Conservation (phyloP, 1,284 basidiomycete genomes). For the Ceratobasidium sp. region DNA sequence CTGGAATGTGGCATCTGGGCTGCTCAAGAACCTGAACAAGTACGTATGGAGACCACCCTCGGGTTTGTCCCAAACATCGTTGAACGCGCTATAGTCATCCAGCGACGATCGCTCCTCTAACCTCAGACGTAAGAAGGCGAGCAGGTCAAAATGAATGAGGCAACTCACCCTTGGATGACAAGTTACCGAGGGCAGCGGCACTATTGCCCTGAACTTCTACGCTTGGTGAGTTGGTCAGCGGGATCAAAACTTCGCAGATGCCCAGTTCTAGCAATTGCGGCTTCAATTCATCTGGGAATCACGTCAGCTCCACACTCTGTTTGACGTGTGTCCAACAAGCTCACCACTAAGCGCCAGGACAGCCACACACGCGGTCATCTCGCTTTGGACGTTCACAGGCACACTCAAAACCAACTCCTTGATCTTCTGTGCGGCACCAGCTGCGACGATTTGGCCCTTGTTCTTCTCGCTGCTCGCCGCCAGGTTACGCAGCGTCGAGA, state of each 20-base stretch:
- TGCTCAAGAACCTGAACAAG: slow-evolving; percentile 93
- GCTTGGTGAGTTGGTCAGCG: slow-evolving; percentile 93
- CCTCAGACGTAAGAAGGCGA: background rate
- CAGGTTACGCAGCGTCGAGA: slow-evolving; percentile 95
- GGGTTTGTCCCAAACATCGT: slow-evolving; percentile 97
- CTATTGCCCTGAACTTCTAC: slow-evolving; percentile 99
- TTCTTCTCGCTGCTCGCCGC: slow-evolving; percentile 98
- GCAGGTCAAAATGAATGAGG: slow-evolving; percentile 24
- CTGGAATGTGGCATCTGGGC: slow-evolving; percentile 98
- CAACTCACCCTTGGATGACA: slow-evolving; percentile 88
- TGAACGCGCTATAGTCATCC: slow-evolving; percentile 98
- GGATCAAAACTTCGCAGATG: slow-evolving; percentile 97
- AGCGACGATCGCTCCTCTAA: slow-evolving; percentile 78
- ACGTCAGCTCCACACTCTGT: slow-evolving; percentile 11
- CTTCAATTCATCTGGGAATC: slow-evolving; percentile 85
- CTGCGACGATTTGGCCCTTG: slow-evolving; percentile 97
- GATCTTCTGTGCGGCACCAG: slow-evolving; percentile 97
- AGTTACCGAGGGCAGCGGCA: slow-evolving; percentile 96
- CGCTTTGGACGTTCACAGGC: slow-evolving; percentile 96
- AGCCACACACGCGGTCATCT: slow-evolving; percentile 99
- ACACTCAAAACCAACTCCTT: slow-evolving; percentile 96
- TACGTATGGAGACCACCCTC: slow-evolving; percentile 98
- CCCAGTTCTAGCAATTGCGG: slow-evolving; percentile 97
- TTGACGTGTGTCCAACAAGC: slow-evolving; percentile 50
- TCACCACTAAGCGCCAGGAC: slow-evolving; percentile 91